Base-by-base conservation (phyloP, 768 basidiomycete species). In the Russula sp. region DNA sequence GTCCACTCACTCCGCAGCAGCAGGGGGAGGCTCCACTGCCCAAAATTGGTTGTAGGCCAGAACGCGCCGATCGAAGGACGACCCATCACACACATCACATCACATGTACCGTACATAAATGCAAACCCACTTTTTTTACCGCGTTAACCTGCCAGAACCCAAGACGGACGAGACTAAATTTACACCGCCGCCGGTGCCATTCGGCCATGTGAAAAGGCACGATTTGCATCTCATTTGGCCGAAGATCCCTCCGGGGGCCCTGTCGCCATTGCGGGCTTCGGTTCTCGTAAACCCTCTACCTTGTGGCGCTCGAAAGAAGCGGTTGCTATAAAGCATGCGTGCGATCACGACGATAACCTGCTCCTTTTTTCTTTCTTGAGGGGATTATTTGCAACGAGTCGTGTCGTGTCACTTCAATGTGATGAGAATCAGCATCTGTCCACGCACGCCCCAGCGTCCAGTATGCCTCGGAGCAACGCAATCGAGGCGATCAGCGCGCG, bases 281-380 rank as follows among this genome's bases (percentile, higher is more conserved):
- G 14, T 4, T 55, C 45, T 56, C 47, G 59, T 35, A 59, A 64
- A 56, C 63, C 63, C 63, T 64, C 22, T 64, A 53, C 63, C 63
- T 51, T 37, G 54, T 57, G 63, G 59, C 48, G 40, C 27, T 50
- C 39, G 31, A 51, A 40, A 44, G 53, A 35, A 34, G 54, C 6
- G 31, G 31, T 22, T 50, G 27, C 37, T 55, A 42, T 11, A 10
- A 50, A n/a, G 16, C 56, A 39, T 40, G 57, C 6, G 27, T 11
- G 35, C 42, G 40, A 55, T 18, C 61, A 32, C 22, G 50, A 60
- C 22, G 50, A 60, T 55, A 37, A 20, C 14, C 11, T 18, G 10
- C 18, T 44, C 42, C n/a, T 27, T 11, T 35, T 59, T 20, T 20
- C 20, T 11, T 6, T 16, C 37, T 40, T 59, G 31, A 18, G 57